Base-by-base conservation (phyloP, 345 rosid genomes). In the Aethionema arabicum region DNA sequence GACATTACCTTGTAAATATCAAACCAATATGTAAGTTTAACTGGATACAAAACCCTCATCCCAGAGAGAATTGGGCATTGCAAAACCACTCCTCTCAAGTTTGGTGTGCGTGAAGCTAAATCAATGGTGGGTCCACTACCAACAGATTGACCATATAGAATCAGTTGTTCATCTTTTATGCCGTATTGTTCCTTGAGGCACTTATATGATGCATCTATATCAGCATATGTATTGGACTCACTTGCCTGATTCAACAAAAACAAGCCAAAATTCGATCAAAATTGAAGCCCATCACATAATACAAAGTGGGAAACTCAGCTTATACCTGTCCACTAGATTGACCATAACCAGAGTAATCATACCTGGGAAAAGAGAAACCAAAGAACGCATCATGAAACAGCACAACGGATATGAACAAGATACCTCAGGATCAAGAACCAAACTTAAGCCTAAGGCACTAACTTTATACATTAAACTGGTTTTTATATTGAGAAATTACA, bases 261-360 rank as follows among this genome's bases (percentile, higher is more conserved):
- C 57, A 47, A 66, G 0, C 8, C 21, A 45, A 11, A 58, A 12
- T 50, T 32, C 66, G 50, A 57, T 33, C 0, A 64, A 12, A 61
- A 67, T 45, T 21, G 15, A 42, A 61, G 15, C 7, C 21, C 8
- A 45, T 2, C 4, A 5, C 40, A 63, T 40, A 42, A 4, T 4
- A 38, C 38, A 11, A 5, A 27, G 4, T 35, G n/a, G 44, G 58
- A 51, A 65, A 30, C 37, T 39, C 31, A 11, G 42, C 8, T 21
- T 79, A 29, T 45, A 92, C 96, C 96, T 89, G 88, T 72, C 98
- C 98, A 21, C 82, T 85, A 49, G 98, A 92, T 57, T 79, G 95
- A 68, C 98, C 98, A 59, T 92, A 92, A 51, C 98, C 97, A 56
- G 98, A 92, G 72, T 92, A 92, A 76, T 92, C 98, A 55, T 89